phyloP scores from a whole-genome alignment of 345 rosid species.

The Melastoma malabathricum region DNA sequence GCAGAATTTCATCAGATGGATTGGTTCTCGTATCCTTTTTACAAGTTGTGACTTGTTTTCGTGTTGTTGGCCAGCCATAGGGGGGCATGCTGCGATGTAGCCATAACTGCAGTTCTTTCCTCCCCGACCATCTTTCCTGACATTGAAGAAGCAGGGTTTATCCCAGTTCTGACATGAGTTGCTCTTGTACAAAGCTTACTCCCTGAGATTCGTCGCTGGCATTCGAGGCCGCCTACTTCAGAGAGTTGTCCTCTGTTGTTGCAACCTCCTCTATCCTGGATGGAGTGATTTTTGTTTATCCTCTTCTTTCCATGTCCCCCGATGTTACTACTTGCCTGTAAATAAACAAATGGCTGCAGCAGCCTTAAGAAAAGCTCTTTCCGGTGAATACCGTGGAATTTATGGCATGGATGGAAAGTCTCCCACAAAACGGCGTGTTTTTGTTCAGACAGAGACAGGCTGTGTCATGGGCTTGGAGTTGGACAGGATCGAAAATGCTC shows the following conservation, averaged over 20 bases:
- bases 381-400: constrained; percentile 16
- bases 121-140: too few species aligned
- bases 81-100: constrained; percentile 9
- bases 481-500: constrained; percentile 33
- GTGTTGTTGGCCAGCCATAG: too few species aligned
- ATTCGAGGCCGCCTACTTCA: constrained; percentile 22
- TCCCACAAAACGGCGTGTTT: constrained; percentile 23
- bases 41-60: too few species aligned
- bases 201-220: constrained; percentile 15
- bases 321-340: constrained; percentile 15
- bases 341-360: constrained; percentile 19
- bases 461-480: constrained; percentile 30
- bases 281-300: constrained; percentile 11
- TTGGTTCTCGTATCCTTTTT: too few species aligned
- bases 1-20: too few species aligned
- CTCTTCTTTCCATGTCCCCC: constrained; percentile 21
- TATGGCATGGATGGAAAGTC: constrained; percentile 18
- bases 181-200: constrained; percentile 9
- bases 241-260: constrained; percentile 27
- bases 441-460: constrained; percentile 34
- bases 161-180: constrained; percentile 18
- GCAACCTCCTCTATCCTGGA: constrained; percentile 5
- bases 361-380: constrained; percentile 12
- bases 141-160: too few species aligned
- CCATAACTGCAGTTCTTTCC: not conserved